Percentiles rank a stretch among this genome's conserved stretches.
phyloP scores from a whole-genome alignment of 78 protist genomes.

The slime mould (Dictyostelium discoideum) region dicty_2.7 NC_007088.5:2885001-2885500 shows the following conservation, averaged over 20 bases:
- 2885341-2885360: not conserved
- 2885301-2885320: not conserved
- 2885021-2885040: not conserved
- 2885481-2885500: constrained; percentile 53
- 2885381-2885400: constrained; percentile 41
- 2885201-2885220: not conserved
- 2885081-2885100: constrained; percentile 12
- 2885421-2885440: constrained; percentile 68
- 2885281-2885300: not conserved
- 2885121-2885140: not conserved
- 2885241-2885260: not conserved
- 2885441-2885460: constrained; percentile 33
- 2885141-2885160: not conserved
- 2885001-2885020: not conserved
- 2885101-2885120: not conserved
- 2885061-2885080: constrained; percentile 23
- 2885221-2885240: constrained; percentile 4
- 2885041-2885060: constrained; percentile 47
- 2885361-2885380: constrained; percentile 9
- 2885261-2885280: not conserved
- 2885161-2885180: not conserved
- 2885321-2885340: no score
- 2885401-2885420: constrained; percentile 80
- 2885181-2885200: constrained; percentile 53
- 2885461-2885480: constrained; percentile 58